Evolutionary conservation across 2,329 filamentous ascomycete species (phyloP).

Genomic region (Ustilaginoidea virens): DNA sequence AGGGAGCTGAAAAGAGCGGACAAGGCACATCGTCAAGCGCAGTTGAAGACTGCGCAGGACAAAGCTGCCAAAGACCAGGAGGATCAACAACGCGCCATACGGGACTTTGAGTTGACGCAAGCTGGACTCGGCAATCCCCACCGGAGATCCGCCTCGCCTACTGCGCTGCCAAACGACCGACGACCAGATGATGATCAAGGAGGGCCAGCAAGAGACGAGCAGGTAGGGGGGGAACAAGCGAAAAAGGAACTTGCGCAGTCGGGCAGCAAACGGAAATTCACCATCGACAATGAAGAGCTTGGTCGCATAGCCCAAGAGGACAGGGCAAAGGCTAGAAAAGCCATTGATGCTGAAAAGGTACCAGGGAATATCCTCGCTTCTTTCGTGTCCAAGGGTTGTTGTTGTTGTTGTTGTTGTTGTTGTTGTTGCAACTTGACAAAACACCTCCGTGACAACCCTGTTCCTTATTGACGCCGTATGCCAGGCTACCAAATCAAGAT

Average conservation of each 20-base stretch:
- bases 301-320: constrained; percentile 55
- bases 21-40: constrained; percentile 44
- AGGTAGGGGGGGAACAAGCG: background rate
- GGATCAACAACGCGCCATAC: constrained; percentile 52
- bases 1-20: constrained; percentile 79
- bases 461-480: constrained; percentile 19
- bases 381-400: background rate
- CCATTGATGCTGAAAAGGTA: constrained; percentile 60
- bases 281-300: constrained; percentile 60
- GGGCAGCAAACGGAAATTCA: constrained; percentile 54
- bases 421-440: too few relatives aligned
- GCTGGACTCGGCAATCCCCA: too few relatives aligned
- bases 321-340: constrained; percentile 50
- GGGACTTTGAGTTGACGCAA: constrained; percentile 75
- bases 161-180: constrained; percentile 25
- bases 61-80: constrained; percentile 50
- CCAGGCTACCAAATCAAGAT: constrained; percentile 46
- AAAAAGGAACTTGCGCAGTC: constrained; percentile 4
- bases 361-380: background rate
- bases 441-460: too few relatives aligned
- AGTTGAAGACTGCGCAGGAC: constrained; percentile 46
- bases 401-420: background rate
- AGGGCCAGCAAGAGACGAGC: background rate
- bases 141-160: too few relatives aligned
- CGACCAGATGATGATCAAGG: background rate